Evolutionary conservation across 495 filamentous ascomycete genomes (phyloP).

Genomic region (Penicillium crystallinum): DNA sequence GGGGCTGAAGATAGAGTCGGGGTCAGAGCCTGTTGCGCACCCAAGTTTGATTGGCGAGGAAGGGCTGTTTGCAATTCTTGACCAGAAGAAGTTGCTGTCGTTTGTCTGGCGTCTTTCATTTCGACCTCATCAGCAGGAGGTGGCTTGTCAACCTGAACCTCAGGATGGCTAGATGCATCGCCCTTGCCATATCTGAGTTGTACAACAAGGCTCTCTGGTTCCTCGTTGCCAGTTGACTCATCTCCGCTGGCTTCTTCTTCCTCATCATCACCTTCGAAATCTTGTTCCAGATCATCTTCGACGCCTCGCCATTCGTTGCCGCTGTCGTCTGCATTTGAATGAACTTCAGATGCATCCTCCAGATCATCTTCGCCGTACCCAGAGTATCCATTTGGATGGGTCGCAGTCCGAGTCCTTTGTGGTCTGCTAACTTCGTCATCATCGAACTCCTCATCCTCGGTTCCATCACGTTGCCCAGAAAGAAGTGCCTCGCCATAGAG

Average conservation of each 20-base stretch:
- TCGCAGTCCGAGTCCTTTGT: conserved; percentile 28
- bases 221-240: conserved; percentile 51
- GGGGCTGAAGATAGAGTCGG: background rate
- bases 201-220: conserved; percentile 58
- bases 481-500: conserved; percentile 71
- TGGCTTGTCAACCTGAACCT: conserved; percentile 17
- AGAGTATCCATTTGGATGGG: conserved; percentile 38
- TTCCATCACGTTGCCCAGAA: conserved; percentile 43
- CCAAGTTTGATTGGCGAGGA: background rate
- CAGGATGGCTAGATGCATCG: conserved; percentile 15
- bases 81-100: background rate
- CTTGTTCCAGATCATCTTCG: conserved; percentile 68
- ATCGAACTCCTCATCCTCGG: conserved; percentile 20
- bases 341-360: conserved; percentile 59
- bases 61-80: background rate
- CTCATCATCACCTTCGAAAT: conserved; percentile 60
- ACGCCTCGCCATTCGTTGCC: conserved; percentile 63
- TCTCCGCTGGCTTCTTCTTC: conserved; percentile 57
- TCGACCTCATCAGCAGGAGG: conserved; percentile 14
- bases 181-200: conserved; percentile 53
- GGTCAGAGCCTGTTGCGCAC: background rate
- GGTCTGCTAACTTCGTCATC: conserved; percentile 20
- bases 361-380: conserved; percentile 56
- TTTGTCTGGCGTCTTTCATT: conserved; percentile 9
- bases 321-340: conserved; percentile 53